Evolutionary conservation across 768 basidiomycete species (phyloP).

Genomic region (Pholiota conissans): DNA sequence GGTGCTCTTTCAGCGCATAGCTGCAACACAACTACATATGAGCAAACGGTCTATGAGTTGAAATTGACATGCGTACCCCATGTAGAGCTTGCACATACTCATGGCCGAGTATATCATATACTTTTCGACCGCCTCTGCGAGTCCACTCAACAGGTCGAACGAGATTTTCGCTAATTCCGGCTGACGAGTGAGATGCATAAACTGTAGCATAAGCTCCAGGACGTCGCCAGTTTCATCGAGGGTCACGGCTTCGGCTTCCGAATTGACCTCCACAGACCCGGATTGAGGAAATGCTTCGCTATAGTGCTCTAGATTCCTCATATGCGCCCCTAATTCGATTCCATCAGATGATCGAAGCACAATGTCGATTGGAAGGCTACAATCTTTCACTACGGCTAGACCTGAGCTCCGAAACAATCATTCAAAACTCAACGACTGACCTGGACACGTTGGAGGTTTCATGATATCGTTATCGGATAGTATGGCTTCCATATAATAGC

Average conservation of each 20-base stretch:
- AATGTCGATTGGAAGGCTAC: conserved; percentile 13
- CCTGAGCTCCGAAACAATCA: no score
- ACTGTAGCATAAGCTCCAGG: conserved; percentile 9
- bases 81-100: conserved; percentile 13
- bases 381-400: conserved; percentile 14
- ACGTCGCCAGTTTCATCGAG: not conserved
- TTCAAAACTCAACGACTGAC: no score
- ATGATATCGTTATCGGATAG: no score
- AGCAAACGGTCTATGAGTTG: not conserved
- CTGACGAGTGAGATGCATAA: conserved; percentile 12
- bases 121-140: conserved; percentile 18
- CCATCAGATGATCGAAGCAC: conserved; percentile 13
- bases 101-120: conserved; percentile 15
- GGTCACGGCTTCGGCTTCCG: not conserved
- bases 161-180: not conserved
- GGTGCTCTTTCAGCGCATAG: conserved; percentile 2
- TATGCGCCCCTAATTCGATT: conserved; percentile 12
- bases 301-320: conserved; percentile 9
- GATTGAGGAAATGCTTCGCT: conserved; percentile 11
- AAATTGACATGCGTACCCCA: conserved; percentile 14
- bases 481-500: no score
- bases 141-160: not conserved
- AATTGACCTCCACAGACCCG: not conserved
- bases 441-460: no score
- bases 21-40: no score